These are phyloP conservation scores for Peronosclerospora sorghi DNA, from an alignment of 352 stramenopile species.

Conservation along the genomic window DNA sequence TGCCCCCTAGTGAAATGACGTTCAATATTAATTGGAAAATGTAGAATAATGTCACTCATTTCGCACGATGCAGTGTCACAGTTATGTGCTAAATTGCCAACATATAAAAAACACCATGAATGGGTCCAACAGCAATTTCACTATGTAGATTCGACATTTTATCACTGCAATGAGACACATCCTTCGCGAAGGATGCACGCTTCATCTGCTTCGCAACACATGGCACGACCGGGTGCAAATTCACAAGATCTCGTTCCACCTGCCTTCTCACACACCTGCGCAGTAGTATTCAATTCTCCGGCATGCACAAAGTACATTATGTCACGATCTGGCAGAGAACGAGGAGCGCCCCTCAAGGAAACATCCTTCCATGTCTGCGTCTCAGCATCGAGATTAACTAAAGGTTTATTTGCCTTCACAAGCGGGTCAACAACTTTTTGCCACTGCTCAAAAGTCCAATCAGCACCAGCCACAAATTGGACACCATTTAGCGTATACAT, in stretches of 20 bases:
- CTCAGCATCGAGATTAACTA: conserved; percentile 22
- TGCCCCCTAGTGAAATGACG: too few relatives aligned
- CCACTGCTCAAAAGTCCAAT: conserved; percentile 64
- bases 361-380: conserved; percentile 36
- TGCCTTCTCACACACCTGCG: conserved; percentile 23
- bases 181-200: conserved; percentile 53
- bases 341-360: conserved; percentile 32
- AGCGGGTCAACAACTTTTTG: conserved; percentile 37
- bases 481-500: conserved; percentile 76
- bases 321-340: conserved; percentile 33
- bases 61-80: too few relatives aligned
- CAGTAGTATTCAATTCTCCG: conserved; percentile 22
- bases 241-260: conserved; percentile 45
- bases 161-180: conserved; percentile 29
- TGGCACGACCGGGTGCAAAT: conserved; percentile 47
- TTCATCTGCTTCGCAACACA: conserved; percentile 65
- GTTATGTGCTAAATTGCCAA: too few relatives aligned
- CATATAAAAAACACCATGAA: too few relatives aligned
- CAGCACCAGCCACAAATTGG: conserved; percentile 53
- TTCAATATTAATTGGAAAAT: too few relatives aligned
- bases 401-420: conserved; percentile 26
- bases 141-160: too few relatives aligned
- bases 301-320: conserved; percentile 39
- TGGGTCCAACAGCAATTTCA: too few relatives aligned
- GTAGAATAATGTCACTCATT: too few relatives aligned